Evolutionary conservation across 495 filamentous ascomycete genomes (phyloP), one percentile per base, ranked within the genome.

Genomic region (Penicillium goetzii): DNA sequence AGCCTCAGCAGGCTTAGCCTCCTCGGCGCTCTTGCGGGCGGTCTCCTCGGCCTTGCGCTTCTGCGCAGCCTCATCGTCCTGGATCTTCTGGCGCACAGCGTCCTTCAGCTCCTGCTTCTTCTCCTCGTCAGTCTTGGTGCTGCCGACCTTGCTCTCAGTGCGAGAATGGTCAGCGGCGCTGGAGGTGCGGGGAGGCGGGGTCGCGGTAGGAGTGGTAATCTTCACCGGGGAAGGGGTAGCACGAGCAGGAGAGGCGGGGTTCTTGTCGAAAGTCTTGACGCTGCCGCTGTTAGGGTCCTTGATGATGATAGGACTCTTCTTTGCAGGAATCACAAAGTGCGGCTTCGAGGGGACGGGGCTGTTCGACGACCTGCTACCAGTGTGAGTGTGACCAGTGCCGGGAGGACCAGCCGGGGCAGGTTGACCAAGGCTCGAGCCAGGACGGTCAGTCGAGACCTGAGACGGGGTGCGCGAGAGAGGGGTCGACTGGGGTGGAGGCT

Each of bases 391-490:
- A 33, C 78, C 82, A 36, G 86, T 71, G 47, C 84, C 83, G 17
- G 89, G 81, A 21, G 89, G 83, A 38, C 84, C 80, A 49, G 76
- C 81, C 47, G 80, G 85, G 36, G 82, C 87, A 67, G 81, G 85
- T 67, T 90, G 91, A 41, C 89, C 85, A 51, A 93, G 84, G 75
- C 90, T 93, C 25, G 93, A 94, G 17, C 84, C 80, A 11, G 93
- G 92, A 58, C 92, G 87, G 66, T 95, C 89, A 60, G 82, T 81
- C 25, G 89, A 93, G 40, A 93, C 79, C 72, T 95, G 90, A 8
- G 93, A 97, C 4, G 91, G 85, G 53, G 86, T 90, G 68, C 93
- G 89, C 9, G 92, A 94, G 86, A 97, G 91, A 11, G 88, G 79
- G 23, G 86, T 84, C 17, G 86, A 78, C 72, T 85, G 82, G 50